Evolutionary conservation across 2,329 filamentous ascomycete species (phyloP), one percentile per base, ranked within the genome.

Genomic region (Orbilia quercus): DNA sequence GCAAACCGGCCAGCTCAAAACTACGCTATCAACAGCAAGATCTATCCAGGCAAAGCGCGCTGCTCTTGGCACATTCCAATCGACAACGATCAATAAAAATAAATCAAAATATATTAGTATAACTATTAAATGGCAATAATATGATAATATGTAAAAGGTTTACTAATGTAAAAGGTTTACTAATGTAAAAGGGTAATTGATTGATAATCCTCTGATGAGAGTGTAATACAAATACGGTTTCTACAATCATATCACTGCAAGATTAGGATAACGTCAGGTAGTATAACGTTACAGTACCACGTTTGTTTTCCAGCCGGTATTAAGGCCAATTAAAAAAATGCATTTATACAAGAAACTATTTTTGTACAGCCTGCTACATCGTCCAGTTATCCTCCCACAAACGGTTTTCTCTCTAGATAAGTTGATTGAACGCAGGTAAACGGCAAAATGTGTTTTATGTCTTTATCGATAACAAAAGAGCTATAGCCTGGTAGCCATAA

Each of bases 301-400:
- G 5, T 45, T 45, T 3, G 12, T 9, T 18, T 16, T 20, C 9
- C 18, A 22, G 42, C 12, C 18, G 12, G 11, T 45, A 45, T 22
- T 7, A 31, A 16, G 12, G 20, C 16, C n/a, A 23, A 59, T 58
- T 58, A 53, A 53, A 31, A n/a, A 47, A 73, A 59, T 60, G 47
- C 45, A 62, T 73, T 73, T 73, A 62, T 73, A 73, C 69, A 73
- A 48, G 55, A 54, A 73, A 62, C 62, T 60, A 57, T 53, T 59
- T 72, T 73, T 73, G 55, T 73, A 73, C 69, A 73, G 58, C 54
- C 60, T 62, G 54, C 69, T 66, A 64, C 69, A 73, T 60, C 42
- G 53, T 73, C 69, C 60, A 66, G 47, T 40, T 42, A 66, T 54
- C 54, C 54, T 60, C 57, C 58, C 34, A 45, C 34, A 58, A 54